Evolutionary conservation across 257 asterid genomes (phyloP), one percentile per base, ranked within the genome.

Genomic region (Solanum chiquidenum): DNA sequence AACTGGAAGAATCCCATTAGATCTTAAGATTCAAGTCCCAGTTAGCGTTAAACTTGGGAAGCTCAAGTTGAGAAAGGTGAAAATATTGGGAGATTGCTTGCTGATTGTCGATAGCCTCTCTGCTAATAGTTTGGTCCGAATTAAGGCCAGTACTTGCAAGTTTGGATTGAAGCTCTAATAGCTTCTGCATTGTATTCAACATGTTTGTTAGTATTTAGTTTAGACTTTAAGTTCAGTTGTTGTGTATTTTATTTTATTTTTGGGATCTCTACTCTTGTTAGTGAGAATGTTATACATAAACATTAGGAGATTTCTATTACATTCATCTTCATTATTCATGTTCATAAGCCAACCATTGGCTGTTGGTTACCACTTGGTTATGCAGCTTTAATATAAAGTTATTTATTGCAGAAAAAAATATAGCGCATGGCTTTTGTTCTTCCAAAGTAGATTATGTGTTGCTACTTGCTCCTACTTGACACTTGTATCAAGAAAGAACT

Each of bases 41-140:
- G 95, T 94, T 49, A 93, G 96, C 34, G 89, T 95, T 58, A 89
- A 96, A 87, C 95, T 95, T n/a, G 95, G 98, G 89, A 90, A 38
- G 84, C 89, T 96, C 86, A 94, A 95, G 93, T 87, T 96, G 88
- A 94, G 69, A 88, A 94, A 95, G 89, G 97, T 95, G 75, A 87
- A 92, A 90, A 89, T 95, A 86, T 27, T 89, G 85, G 98, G 98
- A 31, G 92, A 90, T 90, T 95, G 99, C 93, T 86, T 35, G 91
- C 79, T 96, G 91, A 91, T 94, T 27, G 98, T 96, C 20, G 98
- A 96, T 86, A 95, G 96, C 86, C 92, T 96, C 23, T 92, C 98
- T 64, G 87, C 98, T 27, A 92, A 94, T 87, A 93, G 92, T 88
- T 85, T 90, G 68, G 92, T 95, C 87, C 91, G 92, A 85, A 95